phyloP scores from a whole-genome alignment of 306 rosid genomes.

The Hippophae tibetana region DNA sequence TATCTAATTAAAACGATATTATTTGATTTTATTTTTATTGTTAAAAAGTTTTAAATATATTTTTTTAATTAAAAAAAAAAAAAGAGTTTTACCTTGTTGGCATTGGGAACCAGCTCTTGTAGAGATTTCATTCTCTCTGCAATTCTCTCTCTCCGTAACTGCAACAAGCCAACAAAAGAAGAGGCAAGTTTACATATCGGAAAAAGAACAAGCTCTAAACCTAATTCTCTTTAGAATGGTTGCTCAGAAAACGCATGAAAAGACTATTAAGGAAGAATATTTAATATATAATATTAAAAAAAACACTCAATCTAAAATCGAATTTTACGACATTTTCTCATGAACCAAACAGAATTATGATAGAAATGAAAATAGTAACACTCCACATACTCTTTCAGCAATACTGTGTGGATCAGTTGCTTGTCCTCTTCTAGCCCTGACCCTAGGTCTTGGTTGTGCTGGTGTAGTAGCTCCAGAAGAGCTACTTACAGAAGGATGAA shows the following conservation, averaged over 20 bases:
- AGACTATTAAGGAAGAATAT: no score
- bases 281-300: neutral
- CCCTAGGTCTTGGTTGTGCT: constrained; percentile 78
- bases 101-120: no score
- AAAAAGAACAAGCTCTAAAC: neutral
- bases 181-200: neutral
- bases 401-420: constrained; percentile 99
- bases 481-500: constrained; percentile 33
- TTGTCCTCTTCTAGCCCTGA: constrained; percentile 93
- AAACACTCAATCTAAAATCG: neutral
- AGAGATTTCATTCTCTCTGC: no score
- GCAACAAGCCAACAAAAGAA: constrained; percentile 17
- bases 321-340: constrained; percentile 15
- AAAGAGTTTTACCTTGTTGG: no score
- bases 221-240: neutral
- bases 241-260: neutral
- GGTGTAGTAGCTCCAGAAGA: constrained; percentile 33
- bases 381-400: constrained; percentile 67
- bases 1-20: no score
- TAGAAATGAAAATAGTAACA: neutral
- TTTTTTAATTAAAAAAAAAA: no score
- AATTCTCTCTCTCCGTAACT: constrained; percentile 43
- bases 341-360: constrained; percentile 14
- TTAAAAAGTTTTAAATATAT: no score
- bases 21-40: no score